These are phyloP conservation scores for Neurospora sp. DNA, from an alignment of 495 filamentous ascomycete genomes.

Conservation along the genomic window DNA sequence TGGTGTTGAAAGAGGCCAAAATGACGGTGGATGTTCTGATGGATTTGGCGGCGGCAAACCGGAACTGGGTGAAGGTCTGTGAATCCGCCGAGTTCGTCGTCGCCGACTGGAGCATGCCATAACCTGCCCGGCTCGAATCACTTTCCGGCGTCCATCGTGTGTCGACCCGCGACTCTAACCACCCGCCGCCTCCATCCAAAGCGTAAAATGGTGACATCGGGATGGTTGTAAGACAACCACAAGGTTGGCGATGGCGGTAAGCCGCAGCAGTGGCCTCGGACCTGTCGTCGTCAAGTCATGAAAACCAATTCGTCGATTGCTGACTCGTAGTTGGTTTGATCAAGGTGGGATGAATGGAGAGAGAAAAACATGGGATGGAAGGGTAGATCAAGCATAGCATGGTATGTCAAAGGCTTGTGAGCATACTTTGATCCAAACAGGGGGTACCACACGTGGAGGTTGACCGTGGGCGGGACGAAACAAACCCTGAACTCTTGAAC, in stretches of 20 bases:
- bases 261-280: conserved; percentile 31
- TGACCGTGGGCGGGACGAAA: neutral
- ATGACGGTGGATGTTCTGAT: conserved; percentile 40
- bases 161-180: conserved; percentile 34
- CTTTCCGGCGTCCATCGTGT: conserved; percentile 13
- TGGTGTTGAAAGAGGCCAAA: conserved; percentile 37
- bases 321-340: conserved; percentile 17
- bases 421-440: neutral
- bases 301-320: conserved; percentile 27
- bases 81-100: conserved; percentile 20
- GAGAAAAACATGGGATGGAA: conserved; percentile 18
- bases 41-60: conserved; percentile 34
- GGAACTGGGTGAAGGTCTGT: conserved; percentile 30
- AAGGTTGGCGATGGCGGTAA: conserved; percentile 35
- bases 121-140: conserved; percentile 12
- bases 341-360: conserved; percentile 21
- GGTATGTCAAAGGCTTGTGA: neutral
- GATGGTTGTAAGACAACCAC: conserved; percentile 14
- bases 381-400: conserved; percentile 6
- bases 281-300: conserved; percentile 38
- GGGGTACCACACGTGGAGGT: neutral
- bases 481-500: neutral
- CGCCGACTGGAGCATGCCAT: conserved; percentile 26
- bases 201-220: conserved; percentile 27
- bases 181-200: conserved; percentile 23